Base-by-base conservation (phyloP, 139 green algal species). In the Yamagishiella unicocca region DNA sequence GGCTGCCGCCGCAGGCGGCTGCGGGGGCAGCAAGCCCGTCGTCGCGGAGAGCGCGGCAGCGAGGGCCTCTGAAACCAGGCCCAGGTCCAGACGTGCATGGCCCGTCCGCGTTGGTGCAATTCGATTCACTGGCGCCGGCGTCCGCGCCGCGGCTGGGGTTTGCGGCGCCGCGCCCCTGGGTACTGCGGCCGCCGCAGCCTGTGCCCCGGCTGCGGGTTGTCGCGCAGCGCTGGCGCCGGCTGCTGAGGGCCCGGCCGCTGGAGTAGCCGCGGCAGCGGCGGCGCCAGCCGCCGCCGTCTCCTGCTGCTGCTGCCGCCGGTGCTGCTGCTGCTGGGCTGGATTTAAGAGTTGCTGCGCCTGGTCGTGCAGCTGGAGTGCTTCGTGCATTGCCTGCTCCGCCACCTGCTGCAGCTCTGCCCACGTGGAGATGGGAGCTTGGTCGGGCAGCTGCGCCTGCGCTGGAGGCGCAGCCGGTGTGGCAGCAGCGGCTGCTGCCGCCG, bases 21-120 rank as follows among this genome's bases (percentile, higher is more conserved):
- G 38, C 31, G 55, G 53, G 17, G 80, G 21, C 2, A 74, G 77
- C 24, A 61, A 40, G 24, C 72, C 31, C 24, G 54, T 70, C 64
- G 80, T 73, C 43, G 2, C 45, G 19, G 79, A 37, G 12, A 75
- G n/a, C n/a, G 79, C 79, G 4, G 79, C 79, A 0, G 62, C 62
- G 2, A 85, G 42, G 3, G 79, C 79, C 79, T 75, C 79, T 3
- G 79, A 85, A 17, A 85, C 40, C 25, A 75, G 22, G 29, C 42
- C 79, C 29, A 85, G 61, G 79, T 85, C 79, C 2, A 85, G 50
- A 4, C 50, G 84, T 50, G 73, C 87, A 54, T 53, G 46, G 45
- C 55, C 68, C 66, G 37, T 19, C 66, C 66, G 12, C 17, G 50
- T 58, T 17, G 50, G 17, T 37, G 62, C 21, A n/a, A 3, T 35